phyloP scores from a whole-genome alignment of 805 yeast species.

The Isabelozyma pseudorhagii region DNA sequence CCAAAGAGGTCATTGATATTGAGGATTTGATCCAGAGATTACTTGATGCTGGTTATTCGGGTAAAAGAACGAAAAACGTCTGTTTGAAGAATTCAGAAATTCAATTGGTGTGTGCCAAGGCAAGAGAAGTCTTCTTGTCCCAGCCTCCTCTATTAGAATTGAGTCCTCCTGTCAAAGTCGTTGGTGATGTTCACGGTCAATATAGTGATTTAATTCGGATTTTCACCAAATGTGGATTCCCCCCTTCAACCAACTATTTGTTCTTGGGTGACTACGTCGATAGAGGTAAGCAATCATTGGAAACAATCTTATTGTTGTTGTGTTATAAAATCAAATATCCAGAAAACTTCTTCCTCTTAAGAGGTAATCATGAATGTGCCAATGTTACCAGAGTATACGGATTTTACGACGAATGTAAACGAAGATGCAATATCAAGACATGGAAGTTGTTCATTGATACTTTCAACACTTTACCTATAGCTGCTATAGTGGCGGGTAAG shows the following conservation, averaged over 20 bases:
- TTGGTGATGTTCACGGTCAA: constrained; percentile 97
- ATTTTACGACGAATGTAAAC: constrained; percentile 95
- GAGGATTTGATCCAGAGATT: constrained; percentile 89
- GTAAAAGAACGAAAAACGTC: constrained; percentile 85
- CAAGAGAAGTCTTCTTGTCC: constrained; percentile 82
- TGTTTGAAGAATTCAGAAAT: constrained; percentile 91
- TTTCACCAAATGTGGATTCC: constrained; percentile 95
- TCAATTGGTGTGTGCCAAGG: constrained; percentile 77
- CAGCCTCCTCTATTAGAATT: constrained; percentile 90
- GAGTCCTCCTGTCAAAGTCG: constrained; percentile 81
- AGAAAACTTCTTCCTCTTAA: constrained; percentile 84
- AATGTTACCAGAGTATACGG: constrained; percentile 96
- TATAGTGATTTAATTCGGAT: constrained; percentile 86
- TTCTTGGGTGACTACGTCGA: constrained; percentile 97
- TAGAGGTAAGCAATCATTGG: constrained; percentile 93
- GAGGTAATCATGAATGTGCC: constrained; percentile 98
- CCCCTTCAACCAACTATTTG: constrained; percentile 88
- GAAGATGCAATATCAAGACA: constrained; percentile 85
- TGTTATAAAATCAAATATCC: constrained; percentile 97
- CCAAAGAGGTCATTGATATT: constrained; percentile 41
- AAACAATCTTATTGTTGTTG: constrained; percentile 79
- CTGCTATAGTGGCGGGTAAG: constrained; percentile 93
- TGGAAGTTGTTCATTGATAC: constrained; percentile 95
- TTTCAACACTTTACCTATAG: constrained; percentile 91
- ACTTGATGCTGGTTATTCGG: constrained; percentile 93